These are phyloP conservation scores for Platanthera guangdongensis DNA, from an alignment of 106 monocot genomes.

Conservation along the genomic window DNA sequence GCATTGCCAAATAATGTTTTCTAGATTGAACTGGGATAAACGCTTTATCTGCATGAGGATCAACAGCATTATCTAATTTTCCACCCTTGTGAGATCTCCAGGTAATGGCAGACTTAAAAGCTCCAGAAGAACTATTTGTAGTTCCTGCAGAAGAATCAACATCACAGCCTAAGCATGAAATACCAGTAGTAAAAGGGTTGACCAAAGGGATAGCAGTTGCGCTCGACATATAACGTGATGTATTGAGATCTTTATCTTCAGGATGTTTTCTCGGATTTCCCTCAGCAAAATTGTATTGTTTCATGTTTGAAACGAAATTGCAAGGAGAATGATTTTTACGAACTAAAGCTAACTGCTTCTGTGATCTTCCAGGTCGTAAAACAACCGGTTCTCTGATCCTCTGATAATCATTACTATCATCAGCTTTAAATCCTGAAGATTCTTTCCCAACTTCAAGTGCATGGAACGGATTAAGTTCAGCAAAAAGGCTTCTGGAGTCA, in stretches of 20 bases:
- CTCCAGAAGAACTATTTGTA: constrained; percentile 4
- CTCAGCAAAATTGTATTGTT: constrained; percentile 37
- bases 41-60: constrained; percentile 16
- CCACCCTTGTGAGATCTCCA: constrained; percentile 7
- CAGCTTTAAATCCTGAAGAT: constrained; percentile 15
- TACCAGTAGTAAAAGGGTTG: constrained; percentile 16
- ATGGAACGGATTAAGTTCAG: constrained; percentile 83
- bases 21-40: constrained; percentile 19
- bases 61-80: constrained; percentile 8
- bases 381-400: constrained; percentile 53
- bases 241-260: constrained; percentile 24
- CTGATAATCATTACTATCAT: constrained; percentile 45
- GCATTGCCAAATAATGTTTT: constrained; percentile 11
- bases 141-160: neutral
- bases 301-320: constrained; percentile 57
- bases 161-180: constrained; percentile 6
- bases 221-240: constrained; percentile 25
- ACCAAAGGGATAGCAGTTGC: constrained; percentile 21
- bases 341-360: constrained; percentile 46
- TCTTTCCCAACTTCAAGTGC: constrained; percentile 25
- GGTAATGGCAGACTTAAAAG: constrained; percentile 16
- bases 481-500: constrained; percentile 58
- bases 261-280: constrained; percentile 53
- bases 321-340: constrained; percentile 77
- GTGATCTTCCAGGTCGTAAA: constrained; percentile 60